A percentile compares a stretch with the other conserved stretches of the same genome.
These are phyloP conservation scores for Didymellaceae sp. DNA, from an alignment of 2,329 filamentous ascomycete genomes.

Conservation along the genomic window DNA sequence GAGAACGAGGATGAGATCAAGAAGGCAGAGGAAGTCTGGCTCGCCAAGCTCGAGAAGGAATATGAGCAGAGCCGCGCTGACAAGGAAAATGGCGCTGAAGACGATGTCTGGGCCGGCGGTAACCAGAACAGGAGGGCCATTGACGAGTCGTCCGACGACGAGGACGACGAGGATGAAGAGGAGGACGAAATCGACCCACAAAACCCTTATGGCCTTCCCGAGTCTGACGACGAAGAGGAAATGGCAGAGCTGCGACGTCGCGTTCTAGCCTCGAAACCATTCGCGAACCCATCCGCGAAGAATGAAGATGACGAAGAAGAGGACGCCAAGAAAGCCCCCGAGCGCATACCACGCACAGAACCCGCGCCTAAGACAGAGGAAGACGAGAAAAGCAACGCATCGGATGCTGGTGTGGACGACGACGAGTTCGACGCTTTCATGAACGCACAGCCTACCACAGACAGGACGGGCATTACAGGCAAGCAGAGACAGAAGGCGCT, in stretches of 20 bases:
- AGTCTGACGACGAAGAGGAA: conserved; percentile 76
- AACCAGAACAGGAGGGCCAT: conserved; percentile 76
- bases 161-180: conserved; percentile 51
- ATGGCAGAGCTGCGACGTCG: conserved; percentile 92
- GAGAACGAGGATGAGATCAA: conserved; percentile 82
- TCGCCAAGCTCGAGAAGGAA: conserved; percentile 87
- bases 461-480: conserved; percentile 75
- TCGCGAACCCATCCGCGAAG: conserved; percentile 65
- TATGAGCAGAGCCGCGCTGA: conserved; percentile 80
- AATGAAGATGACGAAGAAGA: conserved; percentile 24
- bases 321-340: conserved; percentile 61
- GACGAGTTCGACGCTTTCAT: conserved; percentile 93
- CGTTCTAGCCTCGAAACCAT: conserved; percentile 90
- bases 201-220: conserved; percentile 79
- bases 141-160: conserved; percentile 55
- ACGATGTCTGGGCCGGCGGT: conserved; percentile 88
- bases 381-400: conserved; percentile 72
- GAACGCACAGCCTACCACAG: conserved; percentile 86
- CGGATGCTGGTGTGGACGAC: conserved; percentile 67
- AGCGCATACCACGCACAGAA: conserved; percentile 68
- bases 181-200: conserved; percentile 57
- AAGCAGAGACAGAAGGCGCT: conserved; percentile 61
- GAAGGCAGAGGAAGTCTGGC: conserved; percentile 83
- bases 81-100: conserved; percentile 60
- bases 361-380: conserved; percentile 43